These are phyloP conservation scores for Colletotrichum neosansevieriae DNA, from an alignment of 2,329 filamentous ascomycete genomes.

Conservation along the genomic window DNA sequence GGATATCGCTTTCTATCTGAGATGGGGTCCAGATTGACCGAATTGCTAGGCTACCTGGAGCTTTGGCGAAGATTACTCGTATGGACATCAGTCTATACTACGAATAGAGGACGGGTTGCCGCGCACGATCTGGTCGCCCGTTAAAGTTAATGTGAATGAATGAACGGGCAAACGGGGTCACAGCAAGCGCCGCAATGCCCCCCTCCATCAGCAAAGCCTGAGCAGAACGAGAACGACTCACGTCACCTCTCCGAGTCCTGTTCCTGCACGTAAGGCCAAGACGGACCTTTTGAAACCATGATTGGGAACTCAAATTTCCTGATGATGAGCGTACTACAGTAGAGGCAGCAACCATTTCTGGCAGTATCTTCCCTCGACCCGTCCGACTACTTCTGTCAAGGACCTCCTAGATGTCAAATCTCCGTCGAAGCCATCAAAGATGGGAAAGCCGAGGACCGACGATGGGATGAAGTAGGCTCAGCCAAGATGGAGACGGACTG, in stretches of 20 bases:
- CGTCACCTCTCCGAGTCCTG: neutral
- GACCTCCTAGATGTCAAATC: slow-evolving; percentile 1
- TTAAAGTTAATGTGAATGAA: neutral
- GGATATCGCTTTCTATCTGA: slow-evolving; percentile 8
- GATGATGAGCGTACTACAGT: slow-evolving; percentile 6
- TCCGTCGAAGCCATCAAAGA: slow-evolving; percentile 7
- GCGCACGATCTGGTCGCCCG: slow-evolving; percentile 7
- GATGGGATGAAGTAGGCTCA: slow-evolving; percentile 25
- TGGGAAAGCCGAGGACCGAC: slow-evolving; percentile 31
- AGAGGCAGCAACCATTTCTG: neutral
- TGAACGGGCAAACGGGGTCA: too few relatives aligned
- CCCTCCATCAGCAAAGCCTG: too few relatives aligned
- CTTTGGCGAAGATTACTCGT: slow-evolving; percentile 8
- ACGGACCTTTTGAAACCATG: slow-evolving; percentile 24
- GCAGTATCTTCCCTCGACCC: slow-evolving; percentile 18
- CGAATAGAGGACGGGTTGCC: neutral
- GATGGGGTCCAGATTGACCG: slow-evolving; percentile 1
- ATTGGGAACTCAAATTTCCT: slow-evolving; percentile 21
- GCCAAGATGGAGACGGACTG: slow-evolving; percentile 1
- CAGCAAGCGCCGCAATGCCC: neutral
- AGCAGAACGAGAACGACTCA: neutral
- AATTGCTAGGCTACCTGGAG: neutral
- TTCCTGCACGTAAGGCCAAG: neutral
- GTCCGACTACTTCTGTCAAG: slow-evolving; percentile 10
- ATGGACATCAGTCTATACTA: neutral